Evolutionary conservation across 2,329 filamentous ascomycete genomes (phyloP).

Genomic region (Ilyonectria mors-panacis): DNA sequence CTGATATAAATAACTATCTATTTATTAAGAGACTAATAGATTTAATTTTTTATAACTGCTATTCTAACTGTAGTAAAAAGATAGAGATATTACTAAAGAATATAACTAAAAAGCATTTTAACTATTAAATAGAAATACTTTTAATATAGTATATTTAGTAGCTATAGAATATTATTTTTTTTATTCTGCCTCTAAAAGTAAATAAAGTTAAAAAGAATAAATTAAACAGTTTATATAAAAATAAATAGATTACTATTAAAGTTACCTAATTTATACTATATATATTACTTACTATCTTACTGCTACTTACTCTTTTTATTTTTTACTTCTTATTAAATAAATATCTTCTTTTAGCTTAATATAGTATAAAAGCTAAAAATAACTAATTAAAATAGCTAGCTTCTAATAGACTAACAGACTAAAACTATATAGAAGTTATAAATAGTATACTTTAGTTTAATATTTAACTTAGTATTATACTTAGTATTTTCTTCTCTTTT

Average conservation of each 20-base stretch:
- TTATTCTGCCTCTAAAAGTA: constrained; percentile 25
- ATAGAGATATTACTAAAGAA: constrained; percentile 1
- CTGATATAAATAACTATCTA: background rate
- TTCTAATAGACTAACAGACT: background rate
- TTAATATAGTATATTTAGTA: constrained; percentile 10
- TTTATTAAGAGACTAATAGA: constrained; percentile 14
- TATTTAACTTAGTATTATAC: constrained; percentile 11
- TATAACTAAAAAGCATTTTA: constrained; percentile 16
- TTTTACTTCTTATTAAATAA: too few species aligned
- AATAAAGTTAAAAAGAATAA: constrained; percentile 24
- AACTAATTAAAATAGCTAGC: constrained; percentile 6
- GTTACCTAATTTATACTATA: constrained; percentile 19
- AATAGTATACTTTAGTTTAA: constrained; percentile 14
- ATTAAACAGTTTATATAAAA: constrained; percentile 12
- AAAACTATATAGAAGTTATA: constrained; percentile 1
- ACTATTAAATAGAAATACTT: constrained; percentile 6
- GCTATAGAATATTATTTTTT: constrained; percentile 6
- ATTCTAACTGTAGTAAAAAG: too few species aligned
- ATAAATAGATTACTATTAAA: constrained; percentile 23
- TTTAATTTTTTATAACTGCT: constrained; percentile 5
- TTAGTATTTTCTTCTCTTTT: background rate
- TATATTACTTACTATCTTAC: constrained; percentile 5
- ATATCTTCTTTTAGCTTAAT: constrained; percentile 4
- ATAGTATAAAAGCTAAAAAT: constrained; percentile 24
- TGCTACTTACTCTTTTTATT: too few species aligned